Evolutionary conservation across 2,329 filamentous ascomycete genomes (phyloP), one percentile per base, ranked within the genome.

Genomic region (Myriosclerotinia curreyana): DNA sequence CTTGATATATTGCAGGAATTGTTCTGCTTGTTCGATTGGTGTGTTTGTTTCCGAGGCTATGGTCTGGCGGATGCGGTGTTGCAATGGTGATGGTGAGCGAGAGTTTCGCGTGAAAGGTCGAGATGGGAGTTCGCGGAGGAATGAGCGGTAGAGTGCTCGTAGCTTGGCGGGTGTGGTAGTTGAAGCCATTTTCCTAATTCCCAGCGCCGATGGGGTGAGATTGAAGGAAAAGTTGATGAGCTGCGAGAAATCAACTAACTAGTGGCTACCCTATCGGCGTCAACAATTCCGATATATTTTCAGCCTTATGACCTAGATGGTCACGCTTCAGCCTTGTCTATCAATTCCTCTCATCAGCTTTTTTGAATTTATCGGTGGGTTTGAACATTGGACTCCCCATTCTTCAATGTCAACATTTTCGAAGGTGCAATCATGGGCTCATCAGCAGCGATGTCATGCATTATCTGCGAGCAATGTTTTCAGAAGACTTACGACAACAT

Each of bases 121-220:
- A 9, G 89, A 84, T 1, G 94, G 94, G 11, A 97, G 86, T 79
- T 97, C 92, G 76, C 94, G 92, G 64, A 98, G 86, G 74, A 97
- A 82, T 50, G 88, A 84, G 72, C 94, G 91, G 83, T 98, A 98
- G 74, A 96, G 83, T 44, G 91, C 86, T 73, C 91, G 91, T 50
- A 90, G 75, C 48, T 80, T 79, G 49, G 83, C 75, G 67, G 81
- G 76, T 48, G 77, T 72, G 54, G 77, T 72, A 54, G 76, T 58
- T 14, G 62, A 48, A 48, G 62, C 46, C 68, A 72, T 71, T 51
- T 63, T 69, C 28, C 51, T 48, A 11, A 15, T 59, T 20, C 17
- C n/a, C 20, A 11, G 55, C 42, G 55, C 28, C 14, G 55, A 55
- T 55, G 49, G n/a, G 17, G 15, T 64, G 40, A 49, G 31, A 48